These are phyloP conservation scores for Cudoniella acicularis DNA, from an alignment of 495 filamentous ascomycete genomes.

Conservation along the genomic window DNA sequence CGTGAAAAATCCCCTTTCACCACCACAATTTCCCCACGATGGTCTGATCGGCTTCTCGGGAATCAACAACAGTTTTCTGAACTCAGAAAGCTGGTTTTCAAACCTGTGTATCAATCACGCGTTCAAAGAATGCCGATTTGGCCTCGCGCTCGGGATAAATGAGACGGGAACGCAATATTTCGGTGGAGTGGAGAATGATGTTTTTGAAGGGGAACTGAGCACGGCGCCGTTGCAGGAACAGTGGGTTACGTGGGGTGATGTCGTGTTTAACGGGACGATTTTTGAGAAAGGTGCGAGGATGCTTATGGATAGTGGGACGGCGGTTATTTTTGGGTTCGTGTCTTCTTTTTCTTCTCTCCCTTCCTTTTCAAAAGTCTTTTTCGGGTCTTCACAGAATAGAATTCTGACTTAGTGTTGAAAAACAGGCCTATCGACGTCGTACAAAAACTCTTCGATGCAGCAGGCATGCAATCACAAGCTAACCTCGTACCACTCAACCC, in stretches of 20 bases:
- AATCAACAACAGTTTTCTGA: neutral
- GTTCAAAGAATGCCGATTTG: constrained; percentile 5
- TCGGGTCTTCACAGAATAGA: no score
- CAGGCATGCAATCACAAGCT: constrained; percentile 7
- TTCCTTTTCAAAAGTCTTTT: no score
- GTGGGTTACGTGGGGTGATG: constrained; percentile 3
- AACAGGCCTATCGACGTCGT: constrained; percentile 9
- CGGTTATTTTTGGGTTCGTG: constrained; percentile 7
- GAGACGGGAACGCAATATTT: constrained; percentile 6
- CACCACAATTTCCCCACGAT: constrained; percentile 2
- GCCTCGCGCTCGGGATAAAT: neutral
- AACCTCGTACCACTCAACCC: neutral
- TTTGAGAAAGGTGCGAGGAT: neutral
- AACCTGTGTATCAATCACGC: neutral
- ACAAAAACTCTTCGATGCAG: constrained; percentile 1
- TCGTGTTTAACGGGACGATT: constrained; percentile 4
- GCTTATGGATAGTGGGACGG: constrained; percentile 10
- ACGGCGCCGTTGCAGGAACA: neutral
- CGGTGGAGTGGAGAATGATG: neutral
- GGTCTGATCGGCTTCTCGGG: constrained; percentile 3
- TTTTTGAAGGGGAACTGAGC: constrained; percentile 1
- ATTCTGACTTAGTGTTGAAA: neutral
- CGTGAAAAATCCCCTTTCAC: neutral
- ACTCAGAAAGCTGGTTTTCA: neutral
- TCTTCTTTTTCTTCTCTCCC: neutral